These are phyloP conservation scores for Papiliotrema nemorosa DNA, from an alignment of 1,284 basidiomycete genomes.

Conservation along the genomic window DNA sequence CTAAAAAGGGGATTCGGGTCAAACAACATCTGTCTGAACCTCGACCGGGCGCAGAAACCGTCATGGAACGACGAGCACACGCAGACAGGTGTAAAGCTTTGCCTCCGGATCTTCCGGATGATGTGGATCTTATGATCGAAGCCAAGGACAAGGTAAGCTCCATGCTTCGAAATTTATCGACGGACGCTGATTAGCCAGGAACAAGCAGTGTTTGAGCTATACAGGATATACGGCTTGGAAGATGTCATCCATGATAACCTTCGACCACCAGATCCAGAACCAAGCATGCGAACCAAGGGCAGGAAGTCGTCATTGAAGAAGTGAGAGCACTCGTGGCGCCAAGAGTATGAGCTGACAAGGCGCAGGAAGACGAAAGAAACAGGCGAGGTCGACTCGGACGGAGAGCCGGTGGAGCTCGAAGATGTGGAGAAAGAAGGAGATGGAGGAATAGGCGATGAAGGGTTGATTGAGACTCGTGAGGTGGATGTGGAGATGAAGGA, in stretches of 20 bases:
- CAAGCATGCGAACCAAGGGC: slow-evolving; percentile 37
- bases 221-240: slow-evolving; percentile 69
- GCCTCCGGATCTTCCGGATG: slow-evolving; percentile 55
- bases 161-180: background rate
- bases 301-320: slow-evolving; percentile 37
- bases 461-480: slow-evolving; percentile 18
- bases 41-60: slow-evolving; percentile 65
- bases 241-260: slow-evolving; percentile 61
- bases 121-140: slow-evolving; percentile 90
- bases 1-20: slow-evolving; percentile 67
- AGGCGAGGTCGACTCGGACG: slow-evolving; percentile 49
- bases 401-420: slow-evolving; percentile 43
- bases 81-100: slow-evolving; percentile 56
- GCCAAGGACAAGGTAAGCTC: slow-evolving; percentile 27
- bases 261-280: slow-evolving; percentile 53
- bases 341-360: slow-evolving; percentile 3
- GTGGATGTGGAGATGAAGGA: slow-evolving; percentile 32
- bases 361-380: slow-evolving; percentile 46
- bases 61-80: slow-evolving; percentile 82
- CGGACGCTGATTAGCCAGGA: slow-evolving; percentile 50
- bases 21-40: slow-evolving; percentile 88
- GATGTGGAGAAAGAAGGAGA: slow-evolving; percentile 46
- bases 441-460: slow-evolving; percentile 35
- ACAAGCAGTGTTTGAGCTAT: slow-evolving; percentile 82
- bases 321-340: slow-evolving; percentile 8